These are phyloP conservation scores for Umbelopsis sp. DNA, from an alignment of 192 early-diverging fungal species.

Conservation along the genomic window DNA sequence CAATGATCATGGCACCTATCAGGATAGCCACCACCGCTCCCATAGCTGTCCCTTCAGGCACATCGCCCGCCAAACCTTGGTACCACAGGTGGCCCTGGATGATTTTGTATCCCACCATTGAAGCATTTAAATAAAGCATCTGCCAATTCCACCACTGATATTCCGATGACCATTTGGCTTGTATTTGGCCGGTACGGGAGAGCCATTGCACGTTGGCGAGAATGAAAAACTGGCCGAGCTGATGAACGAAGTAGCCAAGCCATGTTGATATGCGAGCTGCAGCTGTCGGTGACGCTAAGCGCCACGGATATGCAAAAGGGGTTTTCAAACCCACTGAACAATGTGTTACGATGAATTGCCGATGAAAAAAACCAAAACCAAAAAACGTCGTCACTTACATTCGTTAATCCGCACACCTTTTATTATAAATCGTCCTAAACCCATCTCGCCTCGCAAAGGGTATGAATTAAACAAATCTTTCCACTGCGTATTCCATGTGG, in stretches of 20 bases:
- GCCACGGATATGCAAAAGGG: slow-evolving; percentile 37
- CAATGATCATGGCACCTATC: slow-evolving; percentile 33
- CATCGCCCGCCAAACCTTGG: slow-evolving; percentile 37
- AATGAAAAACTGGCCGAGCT: slow-evolving; percentile 33
- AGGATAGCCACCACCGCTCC: slow-evolving; percentile 35
- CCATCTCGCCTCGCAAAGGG: slow-evolving; percentile 33
- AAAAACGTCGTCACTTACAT: neutral
- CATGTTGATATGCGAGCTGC: slow-evolving; percentile 23
- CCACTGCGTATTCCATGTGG: slow-evolving; percentile 19
- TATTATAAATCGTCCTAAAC: slow-evolving; percentile 32
- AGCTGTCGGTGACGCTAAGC: slow-evolving; percentile 8
- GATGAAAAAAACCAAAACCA: neutral
- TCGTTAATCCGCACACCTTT: slow-evolving; percentile 24
- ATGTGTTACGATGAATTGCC: neutral
- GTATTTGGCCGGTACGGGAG: slow-evolving; percentile 9
- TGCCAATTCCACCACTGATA: slow-evolving; percentile 37
- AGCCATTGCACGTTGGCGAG: slow-evolving; percentile 24
- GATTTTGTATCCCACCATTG: slow-evolving; percentile 33
- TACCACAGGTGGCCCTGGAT: slow-evolving; percentile 32
- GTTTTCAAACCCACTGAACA: slow-evolving; percentile 1
- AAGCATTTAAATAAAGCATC: slow-evolving; percentile 34
- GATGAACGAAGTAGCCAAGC: slow-evolving; percentile 31
- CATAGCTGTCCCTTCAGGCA: slow-evolving; percentile 34
- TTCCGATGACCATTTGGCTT: slow-evolving; percentile 25
- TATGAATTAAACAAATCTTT: slow-evolving; percentile 25